phyloP scores from a whole-genome alignment of 148 eudicot genomes.

The Amaranthus palmeri region DNA sequence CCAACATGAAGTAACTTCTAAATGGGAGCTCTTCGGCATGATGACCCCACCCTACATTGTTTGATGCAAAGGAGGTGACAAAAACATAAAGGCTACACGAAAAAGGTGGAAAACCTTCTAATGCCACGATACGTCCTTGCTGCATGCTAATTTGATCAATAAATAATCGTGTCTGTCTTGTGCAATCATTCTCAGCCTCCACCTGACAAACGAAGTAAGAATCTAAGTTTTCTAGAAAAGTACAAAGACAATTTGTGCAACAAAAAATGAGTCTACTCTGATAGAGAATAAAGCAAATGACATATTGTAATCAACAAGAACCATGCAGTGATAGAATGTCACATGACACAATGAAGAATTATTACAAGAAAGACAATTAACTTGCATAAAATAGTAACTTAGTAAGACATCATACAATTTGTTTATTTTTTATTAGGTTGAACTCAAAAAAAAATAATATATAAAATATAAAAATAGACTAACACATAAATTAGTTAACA shows the following conservation, averaged over 20 bases:
- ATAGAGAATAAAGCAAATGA: not conserved
- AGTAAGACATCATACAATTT: not conserved
- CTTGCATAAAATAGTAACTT: not conserved
- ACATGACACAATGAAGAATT: not conserved
- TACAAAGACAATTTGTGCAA: slow-evolving; percentile 1
- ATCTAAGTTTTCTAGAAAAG: not conserved
- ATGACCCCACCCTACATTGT: slow-evolving; percentile 3
- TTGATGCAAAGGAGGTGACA: slow-evolving; percentile 4
- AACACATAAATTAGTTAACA: too few relatives aligned
- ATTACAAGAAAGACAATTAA: not conserved
- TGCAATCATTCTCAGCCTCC: slow-evolving; percentile 56
- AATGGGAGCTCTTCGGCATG: slow-evolving; percentile 4
- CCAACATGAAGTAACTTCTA: not conserved
- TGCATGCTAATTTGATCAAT: slow-evolving; percentile 91
- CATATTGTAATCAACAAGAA: not conserved
- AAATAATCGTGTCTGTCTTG: slow-evolving; percentile 48
- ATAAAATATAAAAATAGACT: too few relatives aligned
- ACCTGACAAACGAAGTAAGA: slow-evolving; percentile 31
- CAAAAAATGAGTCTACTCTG: not conserved
- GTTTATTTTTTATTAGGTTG: too few relatives aligned
- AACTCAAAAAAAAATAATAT: too few relatives aligned
- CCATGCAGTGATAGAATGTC: not conserved
- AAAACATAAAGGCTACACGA: slow-evolving; percentile 13
- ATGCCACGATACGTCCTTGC: slow-evolving; percentile 58
- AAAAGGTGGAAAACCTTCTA: slow-evolving; percentile 52